Percentiles rank a stretch among this genome's conserved stretches.
Evolutionary conservation across 805 yeast species (phyloP).

Genomic region (Sugiyamaella lignohabitans): DNA sequence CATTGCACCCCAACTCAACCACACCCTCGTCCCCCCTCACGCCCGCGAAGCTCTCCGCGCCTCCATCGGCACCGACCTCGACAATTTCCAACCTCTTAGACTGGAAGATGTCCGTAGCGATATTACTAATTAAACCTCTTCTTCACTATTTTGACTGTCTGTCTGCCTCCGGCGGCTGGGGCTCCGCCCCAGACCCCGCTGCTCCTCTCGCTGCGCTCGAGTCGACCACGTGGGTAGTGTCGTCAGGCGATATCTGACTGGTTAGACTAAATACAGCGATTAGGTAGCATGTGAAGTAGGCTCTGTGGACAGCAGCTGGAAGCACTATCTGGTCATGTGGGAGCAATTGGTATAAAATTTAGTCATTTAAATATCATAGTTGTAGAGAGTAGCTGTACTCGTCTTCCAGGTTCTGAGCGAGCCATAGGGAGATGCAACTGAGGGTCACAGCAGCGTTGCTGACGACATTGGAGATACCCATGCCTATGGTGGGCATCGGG

Average conservation of each 20-base stretch:
- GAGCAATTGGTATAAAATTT: too few species aligned
- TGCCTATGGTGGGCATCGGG: slow-evolving; percentile 80
- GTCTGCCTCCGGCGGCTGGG: not conserved
- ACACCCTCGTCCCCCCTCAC: slow-evolving; percentile 35
- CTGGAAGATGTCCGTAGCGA: slow-evolving; percentile 24
- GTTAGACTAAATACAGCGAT: too few species aligned
- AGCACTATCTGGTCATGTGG: too few species aligned
- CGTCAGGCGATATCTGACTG: too few species aligned
- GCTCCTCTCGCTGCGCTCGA: not conserved
- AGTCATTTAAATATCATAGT: too few species aligned
- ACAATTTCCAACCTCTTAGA: slow-evolving; percentile 52
- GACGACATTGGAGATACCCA: slow-evolving; percentile 87
- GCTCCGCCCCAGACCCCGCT: not conserved
- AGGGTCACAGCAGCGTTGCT: slow-evolving; percentile 75
- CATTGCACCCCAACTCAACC: slow-evolving; percentile 37
- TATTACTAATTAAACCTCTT: slow-evolving; percentile 8
- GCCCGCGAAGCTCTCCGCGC: slow-evolving; percentile 38
- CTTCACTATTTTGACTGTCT: not conserved
- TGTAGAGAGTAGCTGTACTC: slow-evolving; percentile 91
- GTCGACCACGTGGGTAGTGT: too few species aligned
- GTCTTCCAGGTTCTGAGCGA: slow-evolving; percentile 92
- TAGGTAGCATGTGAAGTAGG: too few species aligned
- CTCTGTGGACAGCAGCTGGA: too few species aligned
- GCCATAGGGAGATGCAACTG: slow-evolving; percentile 86
- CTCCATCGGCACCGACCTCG: slow-evolving; percentile 37